These are phyloP conservation scores for Phoenix roebelenii DNA, from an alignment of 176 grass and related monocot species.

Conservation along the genomic window DNA sequence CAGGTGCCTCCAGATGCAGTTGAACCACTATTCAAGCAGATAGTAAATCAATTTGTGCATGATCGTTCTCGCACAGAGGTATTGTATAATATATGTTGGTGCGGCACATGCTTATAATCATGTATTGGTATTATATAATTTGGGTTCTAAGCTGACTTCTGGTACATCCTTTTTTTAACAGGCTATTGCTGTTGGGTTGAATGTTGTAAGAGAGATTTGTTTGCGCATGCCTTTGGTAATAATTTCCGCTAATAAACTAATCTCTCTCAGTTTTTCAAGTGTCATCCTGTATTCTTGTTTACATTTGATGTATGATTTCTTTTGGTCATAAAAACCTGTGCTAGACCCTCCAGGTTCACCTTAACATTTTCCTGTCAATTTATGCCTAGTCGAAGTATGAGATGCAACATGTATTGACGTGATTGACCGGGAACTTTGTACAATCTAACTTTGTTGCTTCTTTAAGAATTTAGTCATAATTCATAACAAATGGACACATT, in stretches of 20 bases:
- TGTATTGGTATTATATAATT: conserved; percentile 1
- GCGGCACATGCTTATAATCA: neutral
- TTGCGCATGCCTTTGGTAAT: conserved; percentile 84
- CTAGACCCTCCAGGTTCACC: no score
- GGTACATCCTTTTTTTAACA: conserved; percentile 19
- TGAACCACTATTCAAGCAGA: conserved; percentile 90
- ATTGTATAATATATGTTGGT: neutral
- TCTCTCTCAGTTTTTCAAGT: no score
- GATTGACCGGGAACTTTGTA: no score
- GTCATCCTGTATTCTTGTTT: no score
- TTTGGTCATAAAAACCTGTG: no score
- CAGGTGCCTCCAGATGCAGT: conserved; percentile 95
- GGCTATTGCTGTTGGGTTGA: conserved; percentile 91
- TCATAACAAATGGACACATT: no score
- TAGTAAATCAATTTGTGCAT: conserved; percentile 99
- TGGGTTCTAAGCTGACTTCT: neutral
- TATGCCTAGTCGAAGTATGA: no score
- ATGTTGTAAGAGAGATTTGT: conserved; percentile 93
- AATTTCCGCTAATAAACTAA: neutral
- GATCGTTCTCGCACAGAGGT: conserved; percentile 92
- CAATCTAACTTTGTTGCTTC: no score
- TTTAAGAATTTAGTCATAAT: no score
- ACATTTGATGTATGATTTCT: no score
- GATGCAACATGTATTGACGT: no score
- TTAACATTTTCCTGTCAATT: no score